These are phyloP conservation scores for Trichoderma sp. DNA, from an alignment of 2,329 filamentous ascomycete species.

Conservation along the genomic window DNA sequence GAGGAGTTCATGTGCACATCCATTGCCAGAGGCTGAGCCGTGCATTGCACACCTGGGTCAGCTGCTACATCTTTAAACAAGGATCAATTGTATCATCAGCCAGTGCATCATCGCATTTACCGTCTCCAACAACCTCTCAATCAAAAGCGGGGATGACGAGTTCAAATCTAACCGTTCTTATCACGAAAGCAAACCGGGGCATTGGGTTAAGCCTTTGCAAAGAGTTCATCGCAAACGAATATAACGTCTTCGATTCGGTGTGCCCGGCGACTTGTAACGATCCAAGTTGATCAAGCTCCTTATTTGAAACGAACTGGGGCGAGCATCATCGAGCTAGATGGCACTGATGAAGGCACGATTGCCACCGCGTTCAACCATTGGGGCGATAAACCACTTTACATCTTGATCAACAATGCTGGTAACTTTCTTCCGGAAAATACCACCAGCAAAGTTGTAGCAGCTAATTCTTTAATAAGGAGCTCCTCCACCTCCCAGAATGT, in stretches of 20 bases:
- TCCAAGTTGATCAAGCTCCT: not conserved
- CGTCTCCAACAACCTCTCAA: not conserved
- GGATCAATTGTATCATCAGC: not conserved
- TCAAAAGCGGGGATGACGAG: not conserved
- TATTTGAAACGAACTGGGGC: not conserved
- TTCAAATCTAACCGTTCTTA: not conserved
- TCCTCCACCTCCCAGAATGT: not conserved
- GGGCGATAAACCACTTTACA: not conserved
- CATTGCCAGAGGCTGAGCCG: too few relatives aligned
- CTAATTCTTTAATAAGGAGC: not conserved
- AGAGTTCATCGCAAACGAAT: not conserved
- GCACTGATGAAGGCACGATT: not conserved
- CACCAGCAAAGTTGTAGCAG: accelerated
- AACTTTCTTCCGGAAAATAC: not conserved
- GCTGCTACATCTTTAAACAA: too few relatives aligned
- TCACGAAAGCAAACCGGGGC: not conserved
- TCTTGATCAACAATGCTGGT: not conserved
- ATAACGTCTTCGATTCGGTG: not conserved
- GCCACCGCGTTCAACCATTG: not conserved
- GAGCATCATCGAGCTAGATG: not conserved
- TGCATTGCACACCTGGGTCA: too few relatives aligned
- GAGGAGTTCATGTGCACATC: too few relatives aligned
- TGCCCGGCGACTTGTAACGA: not conserved
- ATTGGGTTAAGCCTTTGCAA: not conserved
- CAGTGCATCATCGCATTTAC: not conserved